Percentiles rank a stretch among this genome's conserved stretches.
phyloP scores from a whole-genome alignment of 1,139 yeast species.

The Tardiomyces depauwii region DNA sequence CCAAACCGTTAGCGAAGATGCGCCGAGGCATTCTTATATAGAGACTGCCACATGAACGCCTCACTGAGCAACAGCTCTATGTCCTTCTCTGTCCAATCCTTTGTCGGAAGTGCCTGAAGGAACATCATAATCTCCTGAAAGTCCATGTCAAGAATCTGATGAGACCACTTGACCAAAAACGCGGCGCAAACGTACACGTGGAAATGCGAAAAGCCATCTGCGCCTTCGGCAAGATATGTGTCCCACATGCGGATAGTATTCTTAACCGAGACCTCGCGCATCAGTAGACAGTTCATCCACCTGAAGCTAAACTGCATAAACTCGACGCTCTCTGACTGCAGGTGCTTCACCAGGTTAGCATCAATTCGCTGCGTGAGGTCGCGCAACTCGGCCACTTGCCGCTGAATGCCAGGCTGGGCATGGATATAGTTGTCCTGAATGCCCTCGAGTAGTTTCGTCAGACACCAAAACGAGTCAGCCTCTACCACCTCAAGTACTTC shows the following conservation, averaged over 20 bases:
- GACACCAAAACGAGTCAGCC: constrained; percentile 96
- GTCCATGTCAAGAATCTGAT: constrained; percentile 70
- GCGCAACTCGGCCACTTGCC: constrained; percentile 75
- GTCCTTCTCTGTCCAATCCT: constrained; percentile 77
- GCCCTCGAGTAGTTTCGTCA: constrained; percentile 79
- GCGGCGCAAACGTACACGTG: constrained; percentile 99
- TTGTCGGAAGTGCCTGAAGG: constrained; percentile 80
- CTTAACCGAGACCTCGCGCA: constrained; percentile 79
- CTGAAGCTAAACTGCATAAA: constrained; percentile 91
- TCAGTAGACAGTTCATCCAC: constrained; percentile 96
- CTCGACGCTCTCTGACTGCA: constrained; percentile 72
- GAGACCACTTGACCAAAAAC: constrained; percentile 77
- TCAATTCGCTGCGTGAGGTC: constrained; percentile 78
- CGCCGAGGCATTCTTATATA: constrained; percentile 81
- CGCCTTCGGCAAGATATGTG: constrained; percentile 81
- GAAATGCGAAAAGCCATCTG: constrained; percentile 81
- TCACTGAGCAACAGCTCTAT: constrained; percentile 87
- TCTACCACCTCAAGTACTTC: constrained; percentile 53
- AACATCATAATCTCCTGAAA: constrained; percentile 90
- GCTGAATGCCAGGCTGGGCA: constrained; percentile 93
- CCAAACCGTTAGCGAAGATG: constrained; percentile 34
- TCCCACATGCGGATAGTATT: constrained; percentile 96
- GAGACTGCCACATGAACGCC: constrained; percentile 92
- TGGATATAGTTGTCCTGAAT: constrained; percentile 95
- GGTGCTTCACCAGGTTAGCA: constrained; percentile 56